These are phyloP conservation scores for Skeletonema marinoi DNA, from an alignment of 108 stramenopile species.

Conservation along the genomic window DNA sequence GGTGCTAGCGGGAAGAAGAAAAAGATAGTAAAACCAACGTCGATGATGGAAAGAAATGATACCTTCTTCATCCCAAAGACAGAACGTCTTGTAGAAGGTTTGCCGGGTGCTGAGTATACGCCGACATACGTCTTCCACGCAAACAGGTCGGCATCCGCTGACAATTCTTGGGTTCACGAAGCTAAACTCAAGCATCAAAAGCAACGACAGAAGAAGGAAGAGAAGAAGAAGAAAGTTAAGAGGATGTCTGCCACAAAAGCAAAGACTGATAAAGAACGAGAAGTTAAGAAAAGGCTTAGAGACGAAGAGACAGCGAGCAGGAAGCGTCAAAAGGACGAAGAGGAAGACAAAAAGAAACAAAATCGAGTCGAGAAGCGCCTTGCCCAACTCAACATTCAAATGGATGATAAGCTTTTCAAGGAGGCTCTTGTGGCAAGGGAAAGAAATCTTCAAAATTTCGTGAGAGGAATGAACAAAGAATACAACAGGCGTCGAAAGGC, in stretches of 20 bases:
- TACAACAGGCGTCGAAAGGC: conserved; percentile 68
- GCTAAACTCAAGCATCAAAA: conserved; percentile 56
- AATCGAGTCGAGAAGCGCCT: conserved; percentile 77
- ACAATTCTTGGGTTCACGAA: conserved; percentile 68
- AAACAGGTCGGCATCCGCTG: conserved; percentile 47
- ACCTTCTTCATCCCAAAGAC: conserved; percentile 80
- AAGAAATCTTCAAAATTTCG: conserved; percentile 62
- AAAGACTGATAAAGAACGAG: conserved; percentile 42
- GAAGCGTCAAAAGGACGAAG: conserved; percentile 71
- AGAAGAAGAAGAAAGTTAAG: conserved; percentile 21
- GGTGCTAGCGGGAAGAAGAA: conserved; percentile 82
- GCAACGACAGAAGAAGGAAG: conserved; percentile 43
- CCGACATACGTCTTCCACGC: conserved; percentile 65
- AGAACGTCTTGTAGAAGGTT: conserved; percentile 77
- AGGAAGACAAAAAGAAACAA: conserved; percentile 77
- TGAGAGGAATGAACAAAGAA: conserved; percentile 71
- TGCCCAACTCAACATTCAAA: conserved; percentile 60
- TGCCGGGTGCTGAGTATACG: conserved; percentile 78
- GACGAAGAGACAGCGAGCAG: conserved; percentile 67
- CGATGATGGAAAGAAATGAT: conserved; percentile 72
- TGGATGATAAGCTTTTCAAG: conserved; percentile 81
- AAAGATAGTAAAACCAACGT: conserved; percentile 69
- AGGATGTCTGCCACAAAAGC: conserved; percentile 34
- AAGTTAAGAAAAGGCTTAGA: conserved; percentile 57
- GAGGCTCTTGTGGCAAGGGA: conserved; percentile 76